Conservation (phyloP, 1,284 basidiomycete genomes). For the Gymnopus androsaceus region DNA sequence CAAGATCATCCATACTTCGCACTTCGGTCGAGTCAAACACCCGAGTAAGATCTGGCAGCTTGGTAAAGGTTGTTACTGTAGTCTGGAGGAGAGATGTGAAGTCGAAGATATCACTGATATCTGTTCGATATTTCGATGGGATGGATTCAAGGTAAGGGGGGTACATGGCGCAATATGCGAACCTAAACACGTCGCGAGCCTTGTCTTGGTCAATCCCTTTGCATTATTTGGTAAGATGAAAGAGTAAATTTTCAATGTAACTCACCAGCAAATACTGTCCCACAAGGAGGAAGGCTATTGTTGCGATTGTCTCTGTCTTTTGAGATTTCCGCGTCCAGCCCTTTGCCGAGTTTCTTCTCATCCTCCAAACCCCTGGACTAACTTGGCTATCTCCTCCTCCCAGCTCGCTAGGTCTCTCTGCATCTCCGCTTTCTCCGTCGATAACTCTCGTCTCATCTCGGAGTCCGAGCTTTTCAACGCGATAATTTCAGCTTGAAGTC, state of each 20-base stretch:
- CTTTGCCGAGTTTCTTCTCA: neutral
- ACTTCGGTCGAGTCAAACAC: neutral
- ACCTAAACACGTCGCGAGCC: slow-evolving; percentile 4
- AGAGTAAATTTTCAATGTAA: too few relatives aligned
- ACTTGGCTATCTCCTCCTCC: slow-evolving; percentile 2
- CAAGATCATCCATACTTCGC: slow-evolving; percentile 20
- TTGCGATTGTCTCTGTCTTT: neutral
- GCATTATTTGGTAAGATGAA: too few relatives aligned
- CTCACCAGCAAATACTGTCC: too few relatives aligned
- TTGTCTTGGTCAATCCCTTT: neutral
- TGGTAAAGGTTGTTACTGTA: slow-evolving; percentile 3
- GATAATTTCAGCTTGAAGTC: slow-evolving; percentile 21
- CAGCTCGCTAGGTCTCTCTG: neutral
- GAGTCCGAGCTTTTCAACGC: slow-evolving; percentile 12
- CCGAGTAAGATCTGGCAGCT: slow-evolving; percentile 4
- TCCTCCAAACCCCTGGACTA: neutral
- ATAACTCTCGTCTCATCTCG: neutral
- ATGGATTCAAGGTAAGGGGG: slow-evolving; percentile 24
- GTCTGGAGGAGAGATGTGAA: slow-evolving; percentile 20
- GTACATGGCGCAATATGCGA: slow-evolving; percentile 16
- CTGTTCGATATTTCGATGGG: slow-evolving; percentile 14
- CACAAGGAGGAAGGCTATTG: neutral
- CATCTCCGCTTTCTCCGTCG: neutral
- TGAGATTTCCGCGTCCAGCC: neutral
- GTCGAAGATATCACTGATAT: slow-evolving; percentile 19